phyloP scores from a whole-genome alignment of 192 early-diverging fungal genomes.

The Linnemannia exigua region DNA sequence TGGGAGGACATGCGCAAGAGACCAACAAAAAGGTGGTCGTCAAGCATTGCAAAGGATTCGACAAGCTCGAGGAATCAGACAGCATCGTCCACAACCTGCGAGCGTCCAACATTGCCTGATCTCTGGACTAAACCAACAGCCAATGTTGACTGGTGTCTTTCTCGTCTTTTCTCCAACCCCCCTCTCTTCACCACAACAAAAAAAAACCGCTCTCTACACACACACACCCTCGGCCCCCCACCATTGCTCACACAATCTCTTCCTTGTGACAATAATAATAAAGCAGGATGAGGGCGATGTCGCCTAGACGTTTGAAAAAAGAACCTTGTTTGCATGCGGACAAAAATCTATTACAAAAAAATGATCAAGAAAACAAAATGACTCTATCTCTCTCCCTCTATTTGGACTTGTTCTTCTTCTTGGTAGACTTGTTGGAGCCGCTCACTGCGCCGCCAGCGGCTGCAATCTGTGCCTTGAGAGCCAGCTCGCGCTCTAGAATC shows the following conservation, averaged over 20 bases:
- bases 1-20: constrained; percentile 58
- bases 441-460: not conserved
- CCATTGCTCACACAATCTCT: not conserved
- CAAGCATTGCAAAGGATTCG: constrained; percentile 58
- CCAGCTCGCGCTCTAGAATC: constrained; percentile 37
- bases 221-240: not conserved
- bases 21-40: constrained; percentile 59
- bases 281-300: constrained; percentile 1
- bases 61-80: constrained; percentile 55
- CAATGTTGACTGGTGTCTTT: too few relatives aligned
- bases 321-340: not conserved
- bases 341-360: not conserved
- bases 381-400: too few relatives aligned
- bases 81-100: constrained; percentile 53
- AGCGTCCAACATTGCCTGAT: constrained; percentile 55
- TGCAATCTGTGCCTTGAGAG: constrained; percentile 23
- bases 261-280: not conserved
- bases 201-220: not conserved
- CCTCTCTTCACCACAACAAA: not conserved
- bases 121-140: not conserved
- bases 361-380: not conserved
- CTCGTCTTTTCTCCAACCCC: not conserved
- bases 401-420: constrained; percentile 1
- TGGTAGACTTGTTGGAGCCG: not conserved
- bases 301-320: not conserved